A percentile compares a stretch with the other conserved stretches of the same genome.
These are phyloP conservation scores for Penicillium sumatraense DNA, from an alignment of 2,329 filamentous ascomycete genomes.

Conservation along the genomic window DNA sequence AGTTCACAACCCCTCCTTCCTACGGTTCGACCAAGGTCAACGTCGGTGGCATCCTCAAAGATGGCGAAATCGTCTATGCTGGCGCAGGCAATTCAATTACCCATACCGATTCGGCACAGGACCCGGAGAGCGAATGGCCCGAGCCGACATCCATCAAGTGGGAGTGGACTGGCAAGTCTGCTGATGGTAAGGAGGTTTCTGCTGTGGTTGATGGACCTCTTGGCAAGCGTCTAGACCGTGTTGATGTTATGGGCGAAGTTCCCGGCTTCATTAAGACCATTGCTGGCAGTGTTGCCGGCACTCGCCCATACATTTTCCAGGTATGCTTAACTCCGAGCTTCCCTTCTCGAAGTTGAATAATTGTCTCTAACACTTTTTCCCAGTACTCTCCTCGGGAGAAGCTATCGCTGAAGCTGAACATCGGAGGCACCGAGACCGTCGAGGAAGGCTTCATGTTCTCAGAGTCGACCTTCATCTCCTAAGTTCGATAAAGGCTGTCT, in stretches of 20 bases:
- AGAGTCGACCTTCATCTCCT: conserved; percentile 96
- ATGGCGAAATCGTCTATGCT: conserved; percentile 77
- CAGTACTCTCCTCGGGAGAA: conserved; percentile 72
- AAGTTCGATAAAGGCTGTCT: conserved; percentile 23
- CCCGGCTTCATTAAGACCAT: conserved; percentile 95
- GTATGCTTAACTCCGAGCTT: conserved; percentile 63
- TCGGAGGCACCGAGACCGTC: conserved; percentile 75
- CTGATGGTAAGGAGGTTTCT: conserved; percentile 74
- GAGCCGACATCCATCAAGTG: conserved; percentile 78
- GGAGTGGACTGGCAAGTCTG: conserved; percentile 76
- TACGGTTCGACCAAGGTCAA: conserved; percentile 85
- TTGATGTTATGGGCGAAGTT: conserved; percentile 97
- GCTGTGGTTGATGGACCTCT: conserved; percentile 72
- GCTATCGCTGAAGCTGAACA: conserved; percentile 78
- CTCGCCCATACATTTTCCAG: conserved; percentile 98
- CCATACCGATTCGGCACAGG: conserved; percentile 72
- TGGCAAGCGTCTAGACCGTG: conserved; percentile 73
- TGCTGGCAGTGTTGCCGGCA: conserved; percentile 83
- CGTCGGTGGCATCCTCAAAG: conserved; percentile 80
- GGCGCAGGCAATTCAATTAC: conserved; percentile 67
- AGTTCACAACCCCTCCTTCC: conserved; percentile 90
- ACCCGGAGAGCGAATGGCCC: conserved; percentile 84
- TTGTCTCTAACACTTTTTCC: conserved; percentile 1
- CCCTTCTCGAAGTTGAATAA: not conserved
- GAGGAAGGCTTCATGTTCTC: conserved; percentile 82